Base-by-base conservation (phyloP, 768 basidiomycete species). In the Strobilomyces confusus region DNA sequence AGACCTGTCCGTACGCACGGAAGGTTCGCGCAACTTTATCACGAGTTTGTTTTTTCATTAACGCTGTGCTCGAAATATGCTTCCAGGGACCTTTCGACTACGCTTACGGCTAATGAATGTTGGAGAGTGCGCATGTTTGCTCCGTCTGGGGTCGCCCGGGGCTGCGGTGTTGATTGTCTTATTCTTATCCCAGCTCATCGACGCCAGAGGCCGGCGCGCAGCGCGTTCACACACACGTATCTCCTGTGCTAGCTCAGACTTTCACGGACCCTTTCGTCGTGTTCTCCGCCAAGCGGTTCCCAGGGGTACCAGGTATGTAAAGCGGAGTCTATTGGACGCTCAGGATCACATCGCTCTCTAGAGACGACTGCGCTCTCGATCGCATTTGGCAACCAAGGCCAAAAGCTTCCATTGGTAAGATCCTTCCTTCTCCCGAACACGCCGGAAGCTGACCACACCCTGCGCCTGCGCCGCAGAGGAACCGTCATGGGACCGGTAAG, bases 221-320 rank as follows among this genome's bases (percentile, higher is more conserved):
- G 45, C 75, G 78, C 33, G 80, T 92, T 49, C 85, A 89, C 73
- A 85, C 76, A 44, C 79, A 79, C 55, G 68, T 81, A 34, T 87
- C 87, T 19, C 85, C 87, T 11, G 83, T 97, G 7, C 79, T 95
- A 22, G 91, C 94, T 9, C 86, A 92, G 66, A 81, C 84, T 2
- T 91, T 87, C 68, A 88, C 90, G 38, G 84, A 91, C 25, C 78
- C 84, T 25, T 95, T 97, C 64, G 80, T 82, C 12, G 94, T 98
- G 1, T 94, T 77, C 71, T 92, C 92, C 2, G 94, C 94, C 33
- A 98, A 98, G 75, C 83, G 89, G 45, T 98, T 95, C 75, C 92
- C 92, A 45, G 94, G 94, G 46, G 94, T 98, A 40, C 89, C 92
- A 73, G 89, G 91, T 91, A 59, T 66, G 69, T 65, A 67, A 52